A percentile compares a stretch with the other conserved stretches of the same genome.
These are phyloP conservation scores for Aureobasidium pullulans DNA, from an alignment of 2,329 filamentous ascomycete species.

Conservation along the genomic window DNA sequence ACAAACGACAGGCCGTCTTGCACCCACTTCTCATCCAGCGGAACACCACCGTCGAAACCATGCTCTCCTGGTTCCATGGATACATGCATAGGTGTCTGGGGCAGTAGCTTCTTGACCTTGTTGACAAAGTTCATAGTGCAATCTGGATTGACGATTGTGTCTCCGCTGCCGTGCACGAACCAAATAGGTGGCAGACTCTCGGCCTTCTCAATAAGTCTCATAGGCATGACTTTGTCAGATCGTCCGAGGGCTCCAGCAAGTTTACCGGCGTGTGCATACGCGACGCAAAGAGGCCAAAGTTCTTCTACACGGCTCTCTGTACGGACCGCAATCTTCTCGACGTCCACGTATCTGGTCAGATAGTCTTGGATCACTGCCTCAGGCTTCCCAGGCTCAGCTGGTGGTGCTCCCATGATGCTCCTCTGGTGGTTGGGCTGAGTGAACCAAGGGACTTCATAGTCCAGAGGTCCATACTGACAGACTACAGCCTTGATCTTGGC, in stretches of 20 bases:
- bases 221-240: neutral
- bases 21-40: neutral
- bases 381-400: too few relatives aligned
- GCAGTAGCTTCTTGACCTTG: neutral
- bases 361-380: too few relatives aligned
- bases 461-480: neutral
- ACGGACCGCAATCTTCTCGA: neutral
- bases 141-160: neutral
- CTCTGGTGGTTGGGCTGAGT: too few relatives aligned
- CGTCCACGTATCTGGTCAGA: neutral
- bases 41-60: neutral
- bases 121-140: neutral
- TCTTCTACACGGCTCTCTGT: neutral
- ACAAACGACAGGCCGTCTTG: neutral
- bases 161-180: neutral
- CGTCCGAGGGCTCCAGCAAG: neutral
- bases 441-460: neutral
- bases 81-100: neutral
- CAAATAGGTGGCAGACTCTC: neutral
- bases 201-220: neutral
- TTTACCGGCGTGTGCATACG: neutral
- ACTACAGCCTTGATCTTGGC: neutral
- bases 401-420: too few relatives aligned
- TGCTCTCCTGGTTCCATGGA: neutral
- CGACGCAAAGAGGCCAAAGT: neutral